Evolutionary conservation across 345 rosid species (phyloP), one percentile per base, ranked within the genome.

Genomic region (Ailanthus altissimus): DNA sequence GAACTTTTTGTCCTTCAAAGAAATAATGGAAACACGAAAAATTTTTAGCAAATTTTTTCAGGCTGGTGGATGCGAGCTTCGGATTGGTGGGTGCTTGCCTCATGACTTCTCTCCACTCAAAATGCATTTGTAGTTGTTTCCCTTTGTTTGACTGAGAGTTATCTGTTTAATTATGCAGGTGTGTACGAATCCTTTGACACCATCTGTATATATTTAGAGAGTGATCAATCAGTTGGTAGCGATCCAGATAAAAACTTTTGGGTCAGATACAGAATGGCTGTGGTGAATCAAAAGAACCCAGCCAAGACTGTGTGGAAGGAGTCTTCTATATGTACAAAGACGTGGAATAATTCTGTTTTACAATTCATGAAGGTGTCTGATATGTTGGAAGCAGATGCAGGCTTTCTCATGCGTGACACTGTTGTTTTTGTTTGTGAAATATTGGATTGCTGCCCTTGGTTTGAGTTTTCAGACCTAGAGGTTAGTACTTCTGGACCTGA

Each of bases 31-130:
- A 89, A 97, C 94, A 47, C 88, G 99, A 77, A 97, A 97, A 81
- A 94, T 97, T 71, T 97, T 97, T 86, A 97, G 99, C 94, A 92
- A 91, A 77, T 97, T 97, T 85, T 97, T 97, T 80, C 96, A 94
- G 89, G 98, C 97, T 78, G 99, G 98, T 64, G 98, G 98, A 81
- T 97, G 99, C 72, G 98, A 97, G 89, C 99, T 97, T 77, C 97
- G 99, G 69, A 97, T 97, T 82, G 96, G 98, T 92, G 81, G 82
- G 90, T 86, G 49, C 59, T 82, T 69, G 56, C 64, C 60, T 82
- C 46, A 71, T 67, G 73, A 69, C 38, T 72, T 66, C 74, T 77
- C 70, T 72, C 28, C 69, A 28, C 65, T 66, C 66, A 76, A 42
- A 38, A 54, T 80, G 71, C 72, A 73, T 73, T 71, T 81, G 23